These are phyloP conservation scores for Inga oerstediana DNA, from an alignment of 306 rosid genomes.

Conservation along the genomic window DNA sequence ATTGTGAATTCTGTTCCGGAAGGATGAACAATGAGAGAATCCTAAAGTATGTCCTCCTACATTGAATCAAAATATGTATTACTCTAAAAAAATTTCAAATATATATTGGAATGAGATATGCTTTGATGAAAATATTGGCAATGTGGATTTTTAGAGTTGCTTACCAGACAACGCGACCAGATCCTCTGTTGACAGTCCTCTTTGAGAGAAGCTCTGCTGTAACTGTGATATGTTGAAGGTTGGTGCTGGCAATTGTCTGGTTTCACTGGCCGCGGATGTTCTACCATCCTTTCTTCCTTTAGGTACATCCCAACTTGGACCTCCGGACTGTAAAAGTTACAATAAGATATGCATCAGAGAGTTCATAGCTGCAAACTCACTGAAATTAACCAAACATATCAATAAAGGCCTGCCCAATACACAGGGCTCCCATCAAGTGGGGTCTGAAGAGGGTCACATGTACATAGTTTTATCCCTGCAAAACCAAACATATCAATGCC, in stretches of 20 bases:
- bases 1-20: constrained; percentile 66
- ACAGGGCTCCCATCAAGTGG: too few relatives aligned
- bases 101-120: constrained; percentile 19
- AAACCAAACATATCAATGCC: background rate
- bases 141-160: constrained; percentile 33
- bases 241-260: constrained; percentile 71
- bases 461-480: too few relatives aligned
- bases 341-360: constrained; percentile 3
- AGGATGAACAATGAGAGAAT: constrained; percentile 89
- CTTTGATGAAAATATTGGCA: constrained; percentile 1
- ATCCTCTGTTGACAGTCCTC: constrained; percentile 70
- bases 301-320: constrained; percentile 84
- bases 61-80: constrained; percentile 25
- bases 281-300: constrained; percentile 91
- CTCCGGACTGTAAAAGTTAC: constrained; percentile 67
- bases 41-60: constrained; percentile 94
- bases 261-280: constrained; percentile 78
- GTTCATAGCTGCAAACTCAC: constrained; percentile 17
- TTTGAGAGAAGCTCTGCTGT: constrained; percentile 71
- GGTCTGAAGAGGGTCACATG: too few relatives aligned
- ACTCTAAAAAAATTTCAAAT: constrained; percentile 1
- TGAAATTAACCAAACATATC: background rate
- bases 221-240: constrained; percentile 76
- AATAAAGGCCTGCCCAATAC: too few relatives aligned
- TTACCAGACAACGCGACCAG: constrained; percentile 81